Evolutionary conservation across 139 green algal genomes (phyloP).

Genomic region (Closterium sp.): DNA sequence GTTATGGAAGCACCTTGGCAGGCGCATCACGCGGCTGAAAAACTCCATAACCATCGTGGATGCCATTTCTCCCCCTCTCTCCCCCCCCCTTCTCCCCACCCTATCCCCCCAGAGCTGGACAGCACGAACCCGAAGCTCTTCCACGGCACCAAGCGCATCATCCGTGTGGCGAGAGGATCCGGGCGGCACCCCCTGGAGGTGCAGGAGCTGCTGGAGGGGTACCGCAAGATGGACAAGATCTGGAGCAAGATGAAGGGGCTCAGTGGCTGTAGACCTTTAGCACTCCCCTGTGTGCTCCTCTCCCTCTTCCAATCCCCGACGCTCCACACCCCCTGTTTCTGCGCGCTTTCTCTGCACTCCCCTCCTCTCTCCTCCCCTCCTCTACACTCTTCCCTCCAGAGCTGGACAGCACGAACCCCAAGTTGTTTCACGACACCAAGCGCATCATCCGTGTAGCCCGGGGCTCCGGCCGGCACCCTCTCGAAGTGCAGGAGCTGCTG

Average conservation of each 20-base stretch:
- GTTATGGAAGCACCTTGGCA: no score
- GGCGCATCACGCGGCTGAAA: no score
- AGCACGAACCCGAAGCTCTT: constrained; percentile 50
- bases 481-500: constrained; percentile 72
- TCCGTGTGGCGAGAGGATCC: constrained; percentile 51
- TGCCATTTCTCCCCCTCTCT: not conserved
- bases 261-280: constrained; percentile 24
- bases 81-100: not conserved
- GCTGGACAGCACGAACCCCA: constrained; percentile 49
- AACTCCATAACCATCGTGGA: no score
- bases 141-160: constrained; percentile 35
- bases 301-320: no score
- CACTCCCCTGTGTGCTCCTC: no score
- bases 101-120: constrained; percentile 51
- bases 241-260: constrained; percentile 86
- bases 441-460: constrained; percentile 51
- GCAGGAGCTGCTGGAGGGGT: constrained; percentile 80
- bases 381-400: constrained; percentile 10
- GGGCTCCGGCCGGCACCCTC: constrained; percentile 27
- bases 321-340: not conserved
- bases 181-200: constrained; percentile 58
- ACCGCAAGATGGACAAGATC: constrained; percentile 85
- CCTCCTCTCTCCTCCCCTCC: not conserved
- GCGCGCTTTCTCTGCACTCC: not conserved
- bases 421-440: constrained; percentile 39